phyloP scores from a whole-genome alignment of 116 monocot genomes.

The Papilionanthe hybrid region DNA sequence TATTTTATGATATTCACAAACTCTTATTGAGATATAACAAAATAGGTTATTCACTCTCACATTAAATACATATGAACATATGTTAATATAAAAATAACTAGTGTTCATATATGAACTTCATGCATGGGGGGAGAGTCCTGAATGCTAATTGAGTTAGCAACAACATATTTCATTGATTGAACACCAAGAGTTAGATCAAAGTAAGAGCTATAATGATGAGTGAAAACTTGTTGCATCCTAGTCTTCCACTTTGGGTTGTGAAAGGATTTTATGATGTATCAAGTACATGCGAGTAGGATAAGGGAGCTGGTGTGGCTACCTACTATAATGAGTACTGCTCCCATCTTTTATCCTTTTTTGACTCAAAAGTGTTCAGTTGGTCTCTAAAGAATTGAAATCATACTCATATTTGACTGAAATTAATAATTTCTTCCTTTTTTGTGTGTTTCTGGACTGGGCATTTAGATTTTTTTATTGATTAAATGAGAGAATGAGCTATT shows the following conservation, averaged over 20 bases:
- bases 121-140: too few relatives aligned
- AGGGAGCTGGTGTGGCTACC: not conserved
- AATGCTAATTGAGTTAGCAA: too few relatives aligned
- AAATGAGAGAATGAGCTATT: too few relatives aligned
- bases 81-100: too few relatives aligned
- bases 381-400: not conserved
- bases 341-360: not conserved
- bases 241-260: not conserved
- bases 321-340: not conserved
- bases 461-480: not conserved
- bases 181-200: not conserved
- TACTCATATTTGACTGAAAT: not conserved
- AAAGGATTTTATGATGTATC: not conserved
- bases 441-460: not conserved
- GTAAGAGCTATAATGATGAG: not conserved
- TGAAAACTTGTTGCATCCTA: not conserved
- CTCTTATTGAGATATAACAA: too few relatives aligned
- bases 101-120: too few relatives aligned
- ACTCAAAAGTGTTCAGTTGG: slow-evolving; percentile 1
- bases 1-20: too few relatives aligned
- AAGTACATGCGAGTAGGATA: not conserved
- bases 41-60: too few relatives aligned
- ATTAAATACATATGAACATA: too few relatives aligned
- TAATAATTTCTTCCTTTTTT: not conserved
- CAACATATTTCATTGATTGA: not conserved